Evolutionary conservation across 192 early-diverging fungal genomes (phyloP).

Genomic region (Geranomyces variabilis): DNA sequence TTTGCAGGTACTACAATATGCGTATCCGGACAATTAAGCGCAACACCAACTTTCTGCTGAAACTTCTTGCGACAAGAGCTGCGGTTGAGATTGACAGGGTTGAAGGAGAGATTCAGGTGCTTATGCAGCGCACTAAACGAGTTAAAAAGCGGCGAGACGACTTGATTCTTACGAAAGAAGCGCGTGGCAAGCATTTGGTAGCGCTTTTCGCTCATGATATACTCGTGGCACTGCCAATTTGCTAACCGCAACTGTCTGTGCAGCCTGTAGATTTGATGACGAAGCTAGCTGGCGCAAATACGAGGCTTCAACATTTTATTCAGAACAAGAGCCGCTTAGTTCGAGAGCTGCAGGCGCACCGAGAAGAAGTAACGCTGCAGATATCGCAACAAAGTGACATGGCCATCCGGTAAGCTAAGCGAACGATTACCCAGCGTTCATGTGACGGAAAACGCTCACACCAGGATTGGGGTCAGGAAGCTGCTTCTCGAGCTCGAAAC

Average conservation of each 20-base stretch:
- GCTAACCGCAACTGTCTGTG: not conserved
- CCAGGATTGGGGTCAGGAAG: constrained; percentile 35
- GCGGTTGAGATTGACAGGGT: constrained; percentile 26
- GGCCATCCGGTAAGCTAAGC: constrained; percentile 44
- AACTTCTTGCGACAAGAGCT: constrained; percentile 39
- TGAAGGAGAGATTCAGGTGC: constrained; percentile 33
- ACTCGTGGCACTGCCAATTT: not conserved
- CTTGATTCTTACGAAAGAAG: constrained; percentile 19
- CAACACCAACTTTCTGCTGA: constrained; percentile 59
- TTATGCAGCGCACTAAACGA: constrained; percentile 34
- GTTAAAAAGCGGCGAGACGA: constrained; percentile 47
- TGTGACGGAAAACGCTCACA: not conserved
- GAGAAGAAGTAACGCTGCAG: constrained; percentile 38
- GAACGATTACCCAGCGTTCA: not conserved
- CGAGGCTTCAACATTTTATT: constrained; percentile 37
- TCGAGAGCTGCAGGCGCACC: constrained; percentile 38
- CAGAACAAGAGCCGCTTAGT: constrained; percentile 35
- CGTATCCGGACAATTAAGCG: constrained; percentile 61
- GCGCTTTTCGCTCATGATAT: too few relatives aligned
- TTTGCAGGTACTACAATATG: constrained; percentile 64
- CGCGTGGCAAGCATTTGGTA: constrained; percentile 17
- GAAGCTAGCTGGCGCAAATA: constrained; percentile 32
- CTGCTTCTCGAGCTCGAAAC: constrained; percentile 64
- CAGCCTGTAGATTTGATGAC: constrained; percentile 15
- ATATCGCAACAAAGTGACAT: constrained; percentile 52